Conservation (phyloP, 1,284 basidiomycete species). For the Testicularia cyperi region DNA sequence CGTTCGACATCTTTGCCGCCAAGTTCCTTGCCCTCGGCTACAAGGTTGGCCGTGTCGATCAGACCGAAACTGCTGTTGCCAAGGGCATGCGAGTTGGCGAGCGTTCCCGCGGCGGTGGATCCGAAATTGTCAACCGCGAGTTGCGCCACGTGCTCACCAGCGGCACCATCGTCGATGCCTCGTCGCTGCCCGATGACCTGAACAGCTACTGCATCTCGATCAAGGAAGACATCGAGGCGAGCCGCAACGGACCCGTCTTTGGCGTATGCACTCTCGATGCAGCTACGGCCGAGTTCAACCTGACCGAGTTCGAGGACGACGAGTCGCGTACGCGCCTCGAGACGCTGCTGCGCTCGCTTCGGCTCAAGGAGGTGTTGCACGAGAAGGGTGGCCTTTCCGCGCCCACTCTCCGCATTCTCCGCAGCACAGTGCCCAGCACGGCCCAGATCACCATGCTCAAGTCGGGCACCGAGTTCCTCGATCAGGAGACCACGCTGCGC, state of each 20-base stretch:
- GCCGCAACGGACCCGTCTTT: conserved; percentile 64
- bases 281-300: conserved; percentile 90
- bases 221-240: conserved; percentile 64
- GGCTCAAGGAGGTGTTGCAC: conserved; percentile 89
- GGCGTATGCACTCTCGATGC: conserved; percentile 95
- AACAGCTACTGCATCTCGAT: conserved; percentile 92
- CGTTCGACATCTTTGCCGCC: conserved; percentile 69
- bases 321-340: conserved; percentile 87
- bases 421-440: conserved; percentile 42
- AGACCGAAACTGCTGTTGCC: conserved; percentile 84
- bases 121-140: conserved; percentile 67
- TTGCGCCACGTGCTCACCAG: conserved; percentile 94
- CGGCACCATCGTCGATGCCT: conserved; percentile 90
- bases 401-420: conserved; percentile 44
- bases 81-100: conserved; percentile 66
- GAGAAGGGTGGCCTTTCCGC: conserved; percentile 70
- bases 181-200: conserved; percentile 86
- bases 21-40: conserved; percentile 70
- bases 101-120: conserved; percentile 62
- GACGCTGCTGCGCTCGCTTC: conserved; percentile 86
- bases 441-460: conserved; percentile 58
- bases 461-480: conserved; percentile 51
- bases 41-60: conserved; percentile 93
- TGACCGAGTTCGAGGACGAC: conserved; percentile 89
- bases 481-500: conserved; percentile 32